Percentiles rank a stretch among this genome's conserved stretches.
These are phyloP conservation scores for Backusella westeae DNA, from an alignment of 192 early-diverging fungal species.

Conservation along the genomic window DNA sequence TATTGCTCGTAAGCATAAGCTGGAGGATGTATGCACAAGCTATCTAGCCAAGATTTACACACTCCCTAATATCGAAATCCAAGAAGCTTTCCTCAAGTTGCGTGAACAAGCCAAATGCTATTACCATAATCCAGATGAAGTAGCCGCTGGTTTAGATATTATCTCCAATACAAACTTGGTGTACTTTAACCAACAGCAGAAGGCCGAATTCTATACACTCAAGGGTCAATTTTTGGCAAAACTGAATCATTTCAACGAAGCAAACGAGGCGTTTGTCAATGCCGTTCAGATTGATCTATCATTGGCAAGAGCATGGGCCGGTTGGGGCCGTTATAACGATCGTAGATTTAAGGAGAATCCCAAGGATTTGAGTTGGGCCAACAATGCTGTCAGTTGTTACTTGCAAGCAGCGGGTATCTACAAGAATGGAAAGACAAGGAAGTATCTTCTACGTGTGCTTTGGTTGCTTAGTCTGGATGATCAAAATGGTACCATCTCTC, in stretches of 20 bases:
- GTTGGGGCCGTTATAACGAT: constrained; percentile 96
- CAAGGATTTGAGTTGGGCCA: constrained; percentile 76
- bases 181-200: constrained; percentile 90
- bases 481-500: constrained; percentile 66
- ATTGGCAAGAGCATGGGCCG: constrained; percentile 95
- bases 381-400: constrained; percentile 93
- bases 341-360: constrained; percentile 84
- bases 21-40: constrained; percentile 91
- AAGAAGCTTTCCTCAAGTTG: constrained; percentile 96
- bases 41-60: constrained; percentile 97
- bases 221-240: constrained; percentile 95
- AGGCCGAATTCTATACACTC: constrained; percentile 97
- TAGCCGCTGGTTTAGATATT: constrained; percentile 91
- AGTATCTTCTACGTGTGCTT: constrained; percentile 88
- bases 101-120: constrained; percentile 99
- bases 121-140: constrained; percentile 84
- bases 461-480: constrained; percentile 95
- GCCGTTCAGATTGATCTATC: constrained; percentile 87
- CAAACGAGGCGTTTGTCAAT: constrained; percentile 85
- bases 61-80: constrained; percentile 99
- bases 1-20: constrained; percentile 91
- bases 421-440: constrained; percentile 83
- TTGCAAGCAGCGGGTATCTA: constrained; percentile 90
- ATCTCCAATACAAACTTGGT: constrained; percentile 99
- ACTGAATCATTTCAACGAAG: constrained; percentile 81